These are phyloP conservation scores for Aspergillus avenaceus DNA, from an alignment of 495 filamentous ascomycete species.

Conservation along the genomic window DNA sequence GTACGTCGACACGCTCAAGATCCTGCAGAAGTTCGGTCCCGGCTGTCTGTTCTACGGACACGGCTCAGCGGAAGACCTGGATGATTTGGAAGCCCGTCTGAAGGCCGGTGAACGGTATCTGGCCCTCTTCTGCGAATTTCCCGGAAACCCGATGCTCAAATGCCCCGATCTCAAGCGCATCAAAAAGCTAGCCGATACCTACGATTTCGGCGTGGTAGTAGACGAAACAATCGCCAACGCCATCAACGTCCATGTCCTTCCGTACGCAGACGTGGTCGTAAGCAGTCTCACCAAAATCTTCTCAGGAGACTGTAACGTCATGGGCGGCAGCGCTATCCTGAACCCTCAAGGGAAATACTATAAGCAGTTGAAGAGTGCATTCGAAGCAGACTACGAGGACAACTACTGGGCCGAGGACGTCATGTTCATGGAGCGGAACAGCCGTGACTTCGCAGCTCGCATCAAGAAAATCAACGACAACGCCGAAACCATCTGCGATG, in stretches of 20 bases:
- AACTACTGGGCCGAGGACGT: slow-evolving; percentile 91
- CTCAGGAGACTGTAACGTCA: slow-evolving; percentile 95
- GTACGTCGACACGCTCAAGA: slow-evolving; percentile 94
- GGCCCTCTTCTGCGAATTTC: slow-evolving; percentile 90
- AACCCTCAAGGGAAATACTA: slow-evolving; percentile 80
- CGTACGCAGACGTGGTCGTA: slow-evolving; percentile 83
- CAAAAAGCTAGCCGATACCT: slow-evolving; percentile 69
- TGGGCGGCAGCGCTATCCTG: slow-evolving; percentile 85
- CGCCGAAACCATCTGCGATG: slow-evolving; percentile 62
- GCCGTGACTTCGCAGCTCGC: slow-evolving; percentile 80
- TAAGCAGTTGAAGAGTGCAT: slow-evolving; percentile 55
- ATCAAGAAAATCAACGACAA: slow-evolving; percentile 83
- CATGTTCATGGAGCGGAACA: slow-evolving; percentile 93
- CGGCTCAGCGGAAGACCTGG: slow-evolving; percentile 74
- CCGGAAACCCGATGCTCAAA: slow-evolving; percentile 83
- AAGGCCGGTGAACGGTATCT: slow-evolving; percentile 72
- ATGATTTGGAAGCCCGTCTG: slow-evolving; percentile 75
- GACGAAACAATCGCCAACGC: slow-evolving; percentile 98
- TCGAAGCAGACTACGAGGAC: slow-evolving; percentile 70
- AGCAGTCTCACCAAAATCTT: slow-evolving; percentile 96
- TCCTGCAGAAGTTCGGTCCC: slow-evolving; percentile 89
- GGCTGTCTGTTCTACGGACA: slow-evolving; percentile 89
- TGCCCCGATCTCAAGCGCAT: slow-evolving; percentile 83
- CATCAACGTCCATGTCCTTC: slow-evolving; percentile 88
- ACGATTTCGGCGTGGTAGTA: slow-evolving; percentile 85